Conservation (phyloP, 805 yeast genomes). For the Peterozyma xylosa region DNA sequence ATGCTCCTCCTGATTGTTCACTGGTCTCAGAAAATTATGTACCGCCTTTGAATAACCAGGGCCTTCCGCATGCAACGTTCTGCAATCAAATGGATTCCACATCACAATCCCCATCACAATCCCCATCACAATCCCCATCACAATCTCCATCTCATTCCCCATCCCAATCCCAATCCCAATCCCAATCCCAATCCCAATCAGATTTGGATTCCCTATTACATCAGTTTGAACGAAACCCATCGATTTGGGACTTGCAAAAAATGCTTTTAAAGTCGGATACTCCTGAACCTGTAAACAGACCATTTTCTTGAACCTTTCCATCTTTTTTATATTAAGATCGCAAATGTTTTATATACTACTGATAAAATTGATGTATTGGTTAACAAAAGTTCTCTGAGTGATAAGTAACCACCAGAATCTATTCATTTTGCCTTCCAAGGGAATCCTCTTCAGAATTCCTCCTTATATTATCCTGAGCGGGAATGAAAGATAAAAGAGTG, state of each 20-base stretch:
- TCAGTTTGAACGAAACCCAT: neutral
- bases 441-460: slow-evolving; percentile 1
- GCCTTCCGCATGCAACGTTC: too few relatives aligned
- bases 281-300: too few relatives aligned
- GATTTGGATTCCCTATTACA: neutral
- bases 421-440: too few relatives aligned
- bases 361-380: neutral
- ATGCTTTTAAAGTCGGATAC: too few relatives aligned
- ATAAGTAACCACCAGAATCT: neutral
- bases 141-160: neutral
- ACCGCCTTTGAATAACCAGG: slow-evolving; percentile 13
- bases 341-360: too few relatives aligned
- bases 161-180: neutral
- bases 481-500: slow-evolving; percentile 14
- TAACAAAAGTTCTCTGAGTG: neutral
- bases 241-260: too few relatives aligned
- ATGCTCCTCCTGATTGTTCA: slow-evolving; percentile 27
- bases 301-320: too few relatives aligned
- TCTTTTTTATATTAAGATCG: too few relatives aligned
- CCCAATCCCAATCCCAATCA: neutral
- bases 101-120: too few relatives aligned
- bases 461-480: slow-evolving; percentile 19
- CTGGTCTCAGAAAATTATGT: slow-evolving; percentile 29
- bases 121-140: neutral
- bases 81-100: too few relatives aligned